Conservation (phyloP, 257 asterid species). For the Solanum ahanhuiri region DNA sequence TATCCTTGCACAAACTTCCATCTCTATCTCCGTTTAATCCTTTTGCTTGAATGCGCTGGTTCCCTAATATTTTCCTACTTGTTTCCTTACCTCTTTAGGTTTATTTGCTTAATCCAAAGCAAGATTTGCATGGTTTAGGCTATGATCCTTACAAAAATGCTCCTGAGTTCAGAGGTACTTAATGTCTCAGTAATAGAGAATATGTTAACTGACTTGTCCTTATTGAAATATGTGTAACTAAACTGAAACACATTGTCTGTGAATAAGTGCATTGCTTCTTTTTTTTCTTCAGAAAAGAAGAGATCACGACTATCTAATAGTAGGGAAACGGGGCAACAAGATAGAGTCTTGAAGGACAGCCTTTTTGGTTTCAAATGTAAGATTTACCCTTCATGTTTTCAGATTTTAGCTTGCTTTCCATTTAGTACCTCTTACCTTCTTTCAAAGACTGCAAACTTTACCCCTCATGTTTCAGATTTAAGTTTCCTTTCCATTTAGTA, state of each 20-base stretch:
- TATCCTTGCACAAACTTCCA: neutral
- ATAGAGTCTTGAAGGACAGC: slow-evolving; percentile 44
- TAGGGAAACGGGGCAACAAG: slow-evolving; percentile 25
- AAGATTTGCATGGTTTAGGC: slow-evolving; percentile 81
- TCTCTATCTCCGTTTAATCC: neutral
- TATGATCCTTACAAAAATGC: slow-evolving; percentile 96
- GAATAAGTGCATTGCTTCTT: neutral
- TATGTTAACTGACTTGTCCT: neutral
- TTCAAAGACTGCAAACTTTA: slow-evolving; percentile 19
- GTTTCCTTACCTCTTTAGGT: slow-evolving; percentile 24
- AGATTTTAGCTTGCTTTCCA: neutral
- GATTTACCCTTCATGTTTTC: neutral
- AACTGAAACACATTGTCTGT: neutral
- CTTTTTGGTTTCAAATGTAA: slow-evolving; percentile 36
- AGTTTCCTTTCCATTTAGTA: neutral
- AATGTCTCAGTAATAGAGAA: slow-evolving; percentile 6
- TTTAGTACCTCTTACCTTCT: neutral
- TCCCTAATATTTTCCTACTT: neutral
- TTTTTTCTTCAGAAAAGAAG: slow-evolving; percentile 51
- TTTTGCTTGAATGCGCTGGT: neutral
- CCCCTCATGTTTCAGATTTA: neutral
- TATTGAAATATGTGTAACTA: neutral
- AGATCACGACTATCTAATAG: slow-evolving; percentile 49
- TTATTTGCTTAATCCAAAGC: slow-evolving; percentile 78
- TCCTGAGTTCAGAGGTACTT: slow-evolving; percentile 94